phyloP scores from a whole-genome alignment of 73 alveolate species.

The Effrenium voratum region DNA sequence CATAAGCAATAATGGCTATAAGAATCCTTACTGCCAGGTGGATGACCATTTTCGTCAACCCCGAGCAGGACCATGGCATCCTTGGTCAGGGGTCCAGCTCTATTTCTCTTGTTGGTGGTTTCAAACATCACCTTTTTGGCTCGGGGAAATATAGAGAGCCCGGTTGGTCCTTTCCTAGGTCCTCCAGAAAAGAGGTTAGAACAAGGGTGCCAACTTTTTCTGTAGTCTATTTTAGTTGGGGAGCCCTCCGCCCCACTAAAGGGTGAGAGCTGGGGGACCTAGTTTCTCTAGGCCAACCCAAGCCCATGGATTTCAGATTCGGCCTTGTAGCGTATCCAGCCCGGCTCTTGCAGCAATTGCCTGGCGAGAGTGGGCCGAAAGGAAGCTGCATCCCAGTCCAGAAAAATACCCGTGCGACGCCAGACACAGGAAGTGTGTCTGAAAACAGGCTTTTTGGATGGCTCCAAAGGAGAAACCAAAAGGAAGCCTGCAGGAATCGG shows the following conservation, averaged over 20 bases:
- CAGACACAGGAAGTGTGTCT: not conserved
- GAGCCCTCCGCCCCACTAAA: not conserved
- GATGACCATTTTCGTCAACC: too few relatives aligned
- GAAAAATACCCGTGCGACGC: not conserved
- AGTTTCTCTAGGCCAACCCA: not conserved
- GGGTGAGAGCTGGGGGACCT: not conserved
- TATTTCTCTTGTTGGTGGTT: too few relatives aligned
- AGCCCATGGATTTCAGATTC: not conserved
- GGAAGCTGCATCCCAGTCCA: not conserved
- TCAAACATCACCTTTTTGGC: too few relatives aligned
- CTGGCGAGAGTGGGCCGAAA: not conserved
- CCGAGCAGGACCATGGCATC: too few relatives aligned
- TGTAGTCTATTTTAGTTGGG: too few relatives aligned
- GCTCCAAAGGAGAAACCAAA: not conserved
- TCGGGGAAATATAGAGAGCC: too few relatives aligned
- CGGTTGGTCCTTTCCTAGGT: not conserved
- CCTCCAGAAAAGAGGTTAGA: not conserved
- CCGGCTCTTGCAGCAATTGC: conserved; percentile 74
- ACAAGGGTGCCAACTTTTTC: not conserved
- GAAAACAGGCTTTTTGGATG: not conserved
- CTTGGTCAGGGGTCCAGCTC: too few relatives aligned
- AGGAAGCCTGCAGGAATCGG: not conserved
- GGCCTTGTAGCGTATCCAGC: conserved; percentile 89
- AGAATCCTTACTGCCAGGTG: too few relatives aligned
- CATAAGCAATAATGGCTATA: too few relatives aligned